Evolutionary conservation across 768 basidiomycete genomes (phyloP).

Genomic region (Favolaschia claudopus): DNA sequence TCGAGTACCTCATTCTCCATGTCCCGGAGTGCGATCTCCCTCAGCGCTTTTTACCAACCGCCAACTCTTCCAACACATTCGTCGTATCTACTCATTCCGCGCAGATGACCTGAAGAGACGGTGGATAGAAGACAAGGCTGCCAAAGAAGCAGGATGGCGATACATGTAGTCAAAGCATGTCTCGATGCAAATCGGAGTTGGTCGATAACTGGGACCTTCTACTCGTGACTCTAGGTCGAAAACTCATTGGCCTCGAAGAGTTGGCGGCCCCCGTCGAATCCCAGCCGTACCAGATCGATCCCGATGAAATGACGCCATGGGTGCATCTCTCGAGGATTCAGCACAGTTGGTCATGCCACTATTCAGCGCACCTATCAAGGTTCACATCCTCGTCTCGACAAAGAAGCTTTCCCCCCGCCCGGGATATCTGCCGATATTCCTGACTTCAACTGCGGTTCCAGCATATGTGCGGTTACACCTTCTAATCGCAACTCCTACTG

Average conservation of each 20-base stretch:
- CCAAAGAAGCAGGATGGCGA: constrained; percentile 86
- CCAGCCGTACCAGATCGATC: constrained; percentile 43
- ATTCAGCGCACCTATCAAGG: constrained; percentile 66
- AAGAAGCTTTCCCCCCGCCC: constrained; percentile 51
- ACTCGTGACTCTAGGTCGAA: constrained; percentile 59
- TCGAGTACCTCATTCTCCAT: constrained; percentile 85
- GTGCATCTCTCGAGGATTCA: constrained; percentile 55
- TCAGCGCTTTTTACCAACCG: constrained; percentile 65
- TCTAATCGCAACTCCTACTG: constrained; percentile 66
- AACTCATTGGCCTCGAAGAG: constrained; percentile 56
- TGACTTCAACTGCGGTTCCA: constrained; percentile 72
- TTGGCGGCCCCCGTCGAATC: constrained; percentile 17
- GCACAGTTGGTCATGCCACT: constrained; percentile 66
- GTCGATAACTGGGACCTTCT: constrained; percentile 62
- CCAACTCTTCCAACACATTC: constrained; percentile 76
- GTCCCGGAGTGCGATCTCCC: constrained; percentile 91
- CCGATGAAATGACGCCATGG: constrained; percentile 63
- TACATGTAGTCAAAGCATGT: constrained; percentile 68
- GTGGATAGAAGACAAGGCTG: constrained; percentile 82
- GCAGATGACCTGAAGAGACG: constrained; percentile 69
- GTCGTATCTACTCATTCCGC: constrained; percentile 68
- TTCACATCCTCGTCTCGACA: constrained; percentile 70
- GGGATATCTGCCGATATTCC: constrained; percentile 73
- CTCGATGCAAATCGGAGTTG: constrained; percentile 43
- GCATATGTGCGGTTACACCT: constrained; percentile 87